These are phyloP conservation scores for Neurospora sp. DNA, from an alignment of 495 filamentous ascomycete species.

Conservation along the genomic window DNA sequence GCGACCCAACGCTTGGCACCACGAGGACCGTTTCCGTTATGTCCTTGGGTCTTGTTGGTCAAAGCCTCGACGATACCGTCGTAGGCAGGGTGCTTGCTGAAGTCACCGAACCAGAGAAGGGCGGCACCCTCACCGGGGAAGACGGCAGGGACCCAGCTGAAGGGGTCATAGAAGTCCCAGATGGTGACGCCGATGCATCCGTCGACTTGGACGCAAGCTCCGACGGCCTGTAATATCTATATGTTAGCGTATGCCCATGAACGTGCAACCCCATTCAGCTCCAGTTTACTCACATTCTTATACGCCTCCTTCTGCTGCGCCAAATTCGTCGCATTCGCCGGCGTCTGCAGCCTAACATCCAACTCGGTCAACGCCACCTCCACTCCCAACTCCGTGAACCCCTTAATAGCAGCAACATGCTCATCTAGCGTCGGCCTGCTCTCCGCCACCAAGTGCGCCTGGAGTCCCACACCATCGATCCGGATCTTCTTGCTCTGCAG, in stretches of 20 bases:
- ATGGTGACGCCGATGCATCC: slow-evolving; percentile 58
- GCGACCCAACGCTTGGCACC: not conserved
- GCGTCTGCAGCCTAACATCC: slow-evolving; percentile 45
- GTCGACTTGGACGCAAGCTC: slow-evolving; percentile 46
- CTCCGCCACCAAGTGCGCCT: slow-evolving; percentile 46
- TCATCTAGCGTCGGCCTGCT: slow-evolving; percentile 30
- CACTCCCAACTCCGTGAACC: slow-evolving; percentile 34
- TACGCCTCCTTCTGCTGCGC: slow-evolving; percentile 50
- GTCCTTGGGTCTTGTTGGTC: not conserved
- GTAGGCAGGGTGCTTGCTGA: slow-evolving; percentile 49
- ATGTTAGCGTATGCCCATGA: no score
- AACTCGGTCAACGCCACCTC: slow-evolving; percentile 48
- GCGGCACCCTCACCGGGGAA: slow-evolving; percentile 47
- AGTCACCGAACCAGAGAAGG: slow-evolving; percentile 40
- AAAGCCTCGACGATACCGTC: slow-evolving; percentile 21
- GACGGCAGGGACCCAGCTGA: slow-evolving; percentile 48
- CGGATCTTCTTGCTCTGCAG: slow-evolving; percentile 39
- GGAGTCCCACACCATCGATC: slow-evolving; percentile 40
- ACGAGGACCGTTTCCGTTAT: not conserved
- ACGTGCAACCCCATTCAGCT: no score
- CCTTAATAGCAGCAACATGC: slow-evolving; percentile 33
- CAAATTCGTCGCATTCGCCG: slow-evolving; percentile 33
- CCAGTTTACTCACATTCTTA: slow-evolving; percentile 17
- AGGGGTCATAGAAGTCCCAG: slow-evolving; percentile 51
- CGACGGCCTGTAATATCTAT: slow-evolving; percentile 19